Base-by-base conservation (phyloP, 2,329 filamentous ascomycete genomes). In the Xylaria hypoxylon region DNA sequence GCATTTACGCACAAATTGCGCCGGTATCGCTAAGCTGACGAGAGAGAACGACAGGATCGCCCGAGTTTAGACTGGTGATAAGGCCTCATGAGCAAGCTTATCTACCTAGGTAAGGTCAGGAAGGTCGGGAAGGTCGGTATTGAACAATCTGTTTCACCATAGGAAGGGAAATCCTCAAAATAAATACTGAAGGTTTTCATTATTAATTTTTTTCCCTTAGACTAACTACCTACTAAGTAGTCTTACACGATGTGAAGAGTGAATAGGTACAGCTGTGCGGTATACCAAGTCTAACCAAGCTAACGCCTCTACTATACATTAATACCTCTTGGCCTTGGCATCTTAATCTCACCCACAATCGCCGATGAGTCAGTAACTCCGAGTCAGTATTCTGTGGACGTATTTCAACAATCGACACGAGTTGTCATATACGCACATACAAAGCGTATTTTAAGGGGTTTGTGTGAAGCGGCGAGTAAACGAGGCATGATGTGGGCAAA, bases 21-120 rank as follows among this genome's bases (percentile, higher is more conserved):
- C 64, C 64, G 64, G 55, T 67, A 64, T 67, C 64, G 60, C 64
- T 64, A 45, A 38, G 50, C 19, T 31, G 48, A n/a, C 28, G 40
- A 26, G 53, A 42, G 22, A 59, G 57, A 33, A 40, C 33, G 50
- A 42, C 42, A 22, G 44, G 24, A 40, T 40, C 44, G 52, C 28
- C 33, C 44, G 38, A 52, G 4, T 17, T 28, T 60, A n/a, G 38
- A 53, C 33, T 40, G 26, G 52, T 15, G 13, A 28, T 28, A 10
- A 13, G 51, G 6, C 51, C n/a, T 56, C 22, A 22, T 31, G 60
- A 50, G n/a, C 60, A 44, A 31, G 26, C 51, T 26, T 19, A 10
- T 35, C 26, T 56, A 38, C 35, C 45, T 10, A 24, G 57, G n/a
- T 19, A 44, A 28, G n/a, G 33, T 35, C 44, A 38, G 45, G 24